A percentile compares a stretch with the other conserved stretches of the same genome.
Evolutionary conservation across 1,284 basidiomycete species (phyloP).

Genomic region (Calocybe gambosa): DNA sequence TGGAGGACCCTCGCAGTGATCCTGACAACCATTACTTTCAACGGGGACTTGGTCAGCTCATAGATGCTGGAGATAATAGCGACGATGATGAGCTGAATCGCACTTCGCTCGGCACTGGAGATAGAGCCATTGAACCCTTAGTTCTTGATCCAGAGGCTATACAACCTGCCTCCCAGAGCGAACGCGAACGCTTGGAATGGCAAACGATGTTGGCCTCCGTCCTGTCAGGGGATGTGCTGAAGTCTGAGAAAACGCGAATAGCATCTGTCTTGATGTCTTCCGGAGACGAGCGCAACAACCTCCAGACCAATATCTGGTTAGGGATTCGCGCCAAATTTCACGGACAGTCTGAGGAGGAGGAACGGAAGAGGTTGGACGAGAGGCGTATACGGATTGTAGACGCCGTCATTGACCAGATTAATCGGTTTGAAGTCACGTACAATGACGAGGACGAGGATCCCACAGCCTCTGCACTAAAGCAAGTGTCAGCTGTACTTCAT

Average conservation of each 20-base stretch:
- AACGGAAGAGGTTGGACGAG: slow-evolving; percentile 78
- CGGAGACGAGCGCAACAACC: slow-evolving; percentile 62
- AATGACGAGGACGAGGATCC: slow-evolving; percentile 28
- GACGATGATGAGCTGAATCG: slow-evolving; percentile 63
- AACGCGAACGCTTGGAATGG: slow-evolving; percentile 87
- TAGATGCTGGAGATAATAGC: slow-evolving; percentile 64
- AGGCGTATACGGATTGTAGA: slow-evolving; percentile 78
- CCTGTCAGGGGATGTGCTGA: slow-evolving; percentile 87
- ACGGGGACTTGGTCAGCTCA: slow-evolving; percentile 61
- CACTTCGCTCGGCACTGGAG: slow-evolving; percentile 33
- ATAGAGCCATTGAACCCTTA: slow-evolving; percentile 44
- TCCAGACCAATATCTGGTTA: slow-evolving; percentile 77
- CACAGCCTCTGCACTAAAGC: slow-evolving; percentile 54
- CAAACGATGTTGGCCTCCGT: slow-evolving; percentile 92
- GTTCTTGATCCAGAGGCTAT: slow-evolving; percentile 55
- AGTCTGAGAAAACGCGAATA: slow-evolving; percentile 88
- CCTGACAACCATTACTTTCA: slow-evolving; percentile 73
- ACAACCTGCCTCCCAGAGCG: slow-evolving; percentile 61
- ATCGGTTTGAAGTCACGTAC: slow-evolving; percentile 58
- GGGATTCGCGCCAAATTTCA: slow-evolving; percentile 85
- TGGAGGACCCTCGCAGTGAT: slow-evolving; percentile 65
- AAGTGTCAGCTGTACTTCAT: slow-evolving; percentile 70
- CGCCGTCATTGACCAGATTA: slow-evolving; percentile 78
- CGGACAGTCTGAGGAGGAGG: slow-evolving; percentile 76
- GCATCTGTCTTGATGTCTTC: slow-evolving; percentile 65